Base-by-base conservation (phyloP, 345 rosid species). In the Balakata baccata region DNA sequence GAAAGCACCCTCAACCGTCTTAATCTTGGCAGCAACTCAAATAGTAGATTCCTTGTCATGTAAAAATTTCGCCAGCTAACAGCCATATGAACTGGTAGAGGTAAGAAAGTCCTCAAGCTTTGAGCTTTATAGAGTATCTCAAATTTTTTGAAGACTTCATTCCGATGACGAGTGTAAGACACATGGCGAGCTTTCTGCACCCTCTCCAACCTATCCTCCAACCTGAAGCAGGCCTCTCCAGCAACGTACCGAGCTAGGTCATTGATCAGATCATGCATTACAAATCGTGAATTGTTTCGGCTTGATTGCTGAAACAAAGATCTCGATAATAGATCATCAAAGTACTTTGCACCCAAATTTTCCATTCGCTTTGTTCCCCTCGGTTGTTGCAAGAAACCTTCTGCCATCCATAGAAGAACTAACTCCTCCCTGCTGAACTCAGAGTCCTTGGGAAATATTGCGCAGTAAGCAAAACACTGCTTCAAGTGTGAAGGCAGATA, bases 331-430 rank as follows among this genome's bases (percentile, higher is more conserved):
- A 78, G 64, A 10, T 66, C 75, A 0, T 22, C 64, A 61, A 74
- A 79, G 34, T 71, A 65, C 72, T 71, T 64, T 12, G 20, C 34
- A 5, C 79, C 75, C 50, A 17, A 9, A 3, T 79, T 72, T 38
- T 78, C 78, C 38, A 51, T 22, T 0, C 18, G 53, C 45, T 43
- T 57, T 1, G 66, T 34, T 18, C 25, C 64, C 29, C 52, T 29
- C 7, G 10, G 59, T 2, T 13, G 66, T n/a, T 56, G 66, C 46
- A 74, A 11, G 2, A 63, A 52, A 46, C 77, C 81, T 68, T 73
- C 77, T 10, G 74, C 71, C 66, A 73, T 78, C 81, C 81, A 78
- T 17, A 73, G 17, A 4, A 52, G 5, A 29, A 78, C 51, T 34
- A 75, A 12, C 54, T 79, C 65, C 10, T 75, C 39, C 41, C 29